Evolutionary conservation across 176 grass and related monocot genomes (phyloP), one percentile per base, ranked within the genome.

Genomic region (Pharus latifolius): DNA sequence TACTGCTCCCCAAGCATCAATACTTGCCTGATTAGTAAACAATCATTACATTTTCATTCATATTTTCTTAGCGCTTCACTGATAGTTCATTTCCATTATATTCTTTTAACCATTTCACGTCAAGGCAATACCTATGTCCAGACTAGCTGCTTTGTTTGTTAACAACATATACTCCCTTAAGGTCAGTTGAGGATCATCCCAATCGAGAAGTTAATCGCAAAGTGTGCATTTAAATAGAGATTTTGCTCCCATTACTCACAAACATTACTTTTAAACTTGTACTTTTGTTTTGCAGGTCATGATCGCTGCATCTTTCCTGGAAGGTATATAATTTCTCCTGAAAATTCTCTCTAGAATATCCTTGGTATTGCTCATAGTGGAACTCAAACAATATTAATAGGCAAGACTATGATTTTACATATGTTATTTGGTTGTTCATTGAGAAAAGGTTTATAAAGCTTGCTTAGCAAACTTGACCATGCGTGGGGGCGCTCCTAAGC

Each of bases 251-350:
- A 35, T 45, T 20, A 75, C 69, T 48, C 4, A 23, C 11, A 20
- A 56, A 28, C 57, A 17, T 17, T 5, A 54, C 54, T 65, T 67
- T 45, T 8, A 62, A 62, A 60, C 49, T 58, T 18, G 2, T 13
- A 0, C 6, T 82, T 68, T 66, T 81, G 41, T 77, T 66, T 25
- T 88, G 76, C 78, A 96, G 92, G 88, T 81, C 88, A 96, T 81
- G 92, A 78, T 13, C 80, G 65, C 71, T 96, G 92, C 67, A 23
- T 96, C 65, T 96, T 91, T 86, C 82, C 85, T 6, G 92, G 92
- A 86, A 96, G 92, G 92, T 96, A 80, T 56, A 48, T 73, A 46
- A 5, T 25, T 30, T 40, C 30, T 49, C 0, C 56, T 56, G 26
- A 62, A 56, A 40, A 68, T 60, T 72, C 31, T 83, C 28, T 63